Evolutionary conservation across 2,329 filamentous ascomycete species (phyloP), one percentile per base, ranked within the genome.

Genomic region (Apiospora sp.): DNA sequence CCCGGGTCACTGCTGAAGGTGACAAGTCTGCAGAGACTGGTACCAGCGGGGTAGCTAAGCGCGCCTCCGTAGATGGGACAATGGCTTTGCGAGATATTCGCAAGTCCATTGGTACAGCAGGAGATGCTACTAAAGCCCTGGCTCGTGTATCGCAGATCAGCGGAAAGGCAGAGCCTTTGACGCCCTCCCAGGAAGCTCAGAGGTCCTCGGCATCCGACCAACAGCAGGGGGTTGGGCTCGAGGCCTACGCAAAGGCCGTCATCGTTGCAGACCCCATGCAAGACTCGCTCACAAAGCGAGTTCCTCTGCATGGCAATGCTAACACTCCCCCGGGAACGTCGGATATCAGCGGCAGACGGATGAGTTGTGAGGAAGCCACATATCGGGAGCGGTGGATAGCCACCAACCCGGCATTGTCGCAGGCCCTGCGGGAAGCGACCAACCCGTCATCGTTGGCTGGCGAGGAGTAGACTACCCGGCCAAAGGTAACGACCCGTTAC

Each of bases 281-380:
- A 72, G 94, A 98, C 82, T 90, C 92, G 34, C 81, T 98, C 0
- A 82, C 87, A 44, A 90, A 87, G 75, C 93, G 96, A 78, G 89
- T 93, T 19, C 96, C 96, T 0, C 85, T 98, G 0, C 93, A 97
- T 79, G 95, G 95, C 4, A 92, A 92, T 0, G 93, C 95, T 1
- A 85, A 85, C 24, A 89, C 96, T n/a, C 93, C 95, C 1, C 91
- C 93, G 0, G 95, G 95, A 30, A 83, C 87, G 76, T 83, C 83
- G 1, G 95, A 97, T 80, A 83, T 88, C 24, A 87, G 89, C 72
- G 95, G 95, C 3, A 87, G 90, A 71, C 84, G 88, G 14, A 94
- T 97, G 86, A 76, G 91, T 41, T 98, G 98, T 78, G 86, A 94
- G 78, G 95, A 98, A 79, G 95, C 95, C n/a, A 88, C 92, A 2